Base-by-base conservation (phyloP, 2,329 filamentous ascomycete genomes). In the Coniochaeta pulveracea region DNA sequence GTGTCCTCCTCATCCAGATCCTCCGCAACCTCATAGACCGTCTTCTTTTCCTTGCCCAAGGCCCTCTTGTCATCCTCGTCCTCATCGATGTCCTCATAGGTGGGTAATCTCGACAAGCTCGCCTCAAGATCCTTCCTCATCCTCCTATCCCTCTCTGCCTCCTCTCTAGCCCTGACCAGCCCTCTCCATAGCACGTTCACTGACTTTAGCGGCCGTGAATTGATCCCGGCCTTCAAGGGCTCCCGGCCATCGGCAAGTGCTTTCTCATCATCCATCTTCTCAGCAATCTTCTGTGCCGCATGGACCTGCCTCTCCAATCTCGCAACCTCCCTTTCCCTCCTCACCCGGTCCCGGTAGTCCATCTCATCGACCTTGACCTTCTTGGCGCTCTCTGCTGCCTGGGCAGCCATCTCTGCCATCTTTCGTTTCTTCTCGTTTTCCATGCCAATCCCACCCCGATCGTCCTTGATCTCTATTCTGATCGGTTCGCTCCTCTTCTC, bases 371-470 rank as follows among this genome's bases (percentile, higher is more conserved):
- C 66, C 60, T 17, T 29, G 19, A 47, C 44, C 47, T 16, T 48
- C 48, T 40, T 50, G 4, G 35, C 37, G 10, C 22, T 22, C 36
- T 43, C 41, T 28, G 42, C 50, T 4, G 40, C 51, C 30, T 48
- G 60, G 42, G 70, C 72, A 4, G 69, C 69, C 34, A 73, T 71
- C 53, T 85, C 80, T 26, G 71, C 60, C 15, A 76, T 49, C 49
- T 81, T 88, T 42, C 85, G 69, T 63, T 93, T 94, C 59, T 79
- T 79, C 54, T 91, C 85, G 4, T 69, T 76, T 42, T 91, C 85
- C 46, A 89, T 58, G 0, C 91, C 89, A 43, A 96, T 85, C 2
- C 89, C 91, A 11, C 76, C 79, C 3, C 82, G 70, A 47, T 81
- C 81, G 34, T 86, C 81, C 53, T 91, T 93, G 49, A 93, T 58